Evolutionary conservation across 805 yeast species (phyloP).

Genomic region (Candida vartiovaarae): DNA sequence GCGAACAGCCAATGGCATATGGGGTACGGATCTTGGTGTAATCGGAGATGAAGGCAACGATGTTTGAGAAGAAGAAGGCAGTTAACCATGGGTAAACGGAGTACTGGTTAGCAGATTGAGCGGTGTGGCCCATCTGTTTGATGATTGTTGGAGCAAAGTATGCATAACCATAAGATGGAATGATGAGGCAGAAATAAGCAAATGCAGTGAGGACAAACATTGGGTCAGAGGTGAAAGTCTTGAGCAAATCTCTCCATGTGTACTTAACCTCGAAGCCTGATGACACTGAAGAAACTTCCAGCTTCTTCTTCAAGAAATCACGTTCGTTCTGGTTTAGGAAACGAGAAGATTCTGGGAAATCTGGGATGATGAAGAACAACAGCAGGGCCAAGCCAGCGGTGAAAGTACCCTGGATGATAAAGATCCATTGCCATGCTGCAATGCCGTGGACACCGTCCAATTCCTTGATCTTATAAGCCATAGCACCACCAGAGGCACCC

Average conservation of each 20-base stretch:
- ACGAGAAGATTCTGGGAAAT: slow-evolving; percentile 34
- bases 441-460: slow-evolving; percentile 38
- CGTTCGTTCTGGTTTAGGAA: slow-evolving; percentile 34
- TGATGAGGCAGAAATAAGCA: slow-evolving; percentile 32
- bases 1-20: slow-evolving; percentile 28
- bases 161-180: slow-evolving; percentile 34
- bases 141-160: slow-evolving; percentile 40
- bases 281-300: slow-evolving; percentile 31
- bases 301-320: slow-evolving; percentile 30
- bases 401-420: slow-evolving; percentile 42
- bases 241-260: slow-evolving; percentile 31
- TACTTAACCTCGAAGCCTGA: slow-evolving; percentile 30
- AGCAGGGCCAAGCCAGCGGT: slow-evolving; percentile 34
- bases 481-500: slow-evolving; percentile 51
- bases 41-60: slow-evolving; percentile 61
- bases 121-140: slow-evolving; percentile 42
- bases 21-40: slow-evolving; percentile 37
- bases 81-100: slow-evolving; percentile 83
- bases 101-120: slow-evolving; percentile 68
- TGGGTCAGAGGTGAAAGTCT: slow-evolving; percentile 41
- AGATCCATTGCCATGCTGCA: slow-evolving; percentile 45
- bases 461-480: slow-evolving; percentile 37
- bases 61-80: slow-evolving; percentile 62
- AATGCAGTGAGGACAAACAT: slow-evolving; percentile 36
- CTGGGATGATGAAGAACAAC: slow-evolving; percentile 34